Evolutionary conservation across 202 grass and related monocot genomes (phyloP), one percentile per base, ranked within the genome.

Genomic region (Alloteropsis angusta): DNA sequence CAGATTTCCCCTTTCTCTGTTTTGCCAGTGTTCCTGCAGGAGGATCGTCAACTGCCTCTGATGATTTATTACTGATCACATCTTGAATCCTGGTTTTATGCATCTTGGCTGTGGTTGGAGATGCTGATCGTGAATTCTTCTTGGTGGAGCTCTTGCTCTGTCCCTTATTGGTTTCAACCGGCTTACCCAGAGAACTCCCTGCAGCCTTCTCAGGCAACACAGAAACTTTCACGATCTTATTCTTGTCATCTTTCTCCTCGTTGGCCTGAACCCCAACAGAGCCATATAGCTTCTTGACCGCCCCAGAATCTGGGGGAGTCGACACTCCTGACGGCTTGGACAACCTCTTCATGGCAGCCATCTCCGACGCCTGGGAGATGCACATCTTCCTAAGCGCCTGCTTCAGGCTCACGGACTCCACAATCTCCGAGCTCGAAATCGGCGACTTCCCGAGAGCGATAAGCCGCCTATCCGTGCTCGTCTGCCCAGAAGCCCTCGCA

Each of bases 321-420:
- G 83, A 67, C 21, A 65, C 71, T 18, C 66, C 82, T 3, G 75
- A 45, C 1, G 88, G 79, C 55, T 96, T 99, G 0, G 87, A 28
- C 56, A 90, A 45, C 52, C 90, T 92, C 80, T 99, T 99, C 90
- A 91, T 85, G 53, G 96, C 88, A 0, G 96, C 96, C 96, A 99
- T 99, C 88, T 99, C 96, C 0, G 96, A 99, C 0, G 96, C 96
- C 76, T 99, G 96, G 19, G 96, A 86, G 82, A 99, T 99, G 88
- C 96, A 99, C 83, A 96, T 85, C 82, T 91, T 93, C 80, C 96
- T 87, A 3, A 99, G 82, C 0, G 96, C 92, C 73, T 96, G 96
- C 74, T 99, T 99, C 65, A 99, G 60, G 68, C 90, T 96, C 34
- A 93, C 90, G 0, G 96, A 91, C 85, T 99, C 96, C 11, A 90